Percentiles rank a stretch among this genome's conserved stretches.
These are phyloP conservation scores for Hemerocallis citrina DNA, from an alignment of 106 monocot species.

Conservation along the genomic window DNA sequence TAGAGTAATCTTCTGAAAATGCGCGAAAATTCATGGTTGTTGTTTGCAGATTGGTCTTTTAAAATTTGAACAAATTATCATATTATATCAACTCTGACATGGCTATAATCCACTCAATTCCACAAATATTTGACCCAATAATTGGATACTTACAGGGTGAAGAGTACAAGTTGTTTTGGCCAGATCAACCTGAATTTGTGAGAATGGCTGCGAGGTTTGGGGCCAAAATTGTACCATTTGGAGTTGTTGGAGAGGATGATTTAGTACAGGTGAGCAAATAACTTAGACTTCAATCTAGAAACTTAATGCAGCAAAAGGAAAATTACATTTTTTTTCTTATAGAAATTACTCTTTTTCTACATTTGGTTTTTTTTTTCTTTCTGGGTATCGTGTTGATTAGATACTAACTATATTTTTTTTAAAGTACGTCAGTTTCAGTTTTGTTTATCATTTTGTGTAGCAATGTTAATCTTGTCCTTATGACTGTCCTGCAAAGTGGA, in stretches of 20 bases:
- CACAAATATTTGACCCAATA: not conserved
- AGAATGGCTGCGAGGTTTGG: slow-evolving; percentile 94
- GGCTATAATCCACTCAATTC: not conserved
- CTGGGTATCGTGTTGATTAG: not conserved
- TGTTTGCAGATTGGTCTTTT: too few species aligned
- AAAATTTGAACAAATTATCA: too few species aligned
- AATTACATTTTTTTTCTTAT: not conserved
- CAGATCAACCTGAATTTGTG: slow-evolving; percentile 87
- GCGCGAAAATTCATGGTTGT: too few species aligned
- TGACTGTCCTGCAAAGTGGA: too few species aligned
- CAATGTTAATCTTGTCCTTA: too few species aligned
- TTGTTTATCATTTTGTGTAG: too few species aligned
- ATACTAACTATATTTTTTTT: too few species aligned
- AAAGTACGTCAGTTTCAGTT: too few species aligned
- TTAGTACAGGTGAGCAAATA: slow-evolving; percentile 45
- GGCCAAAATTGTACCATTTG: slow-evolving; percentile 88
- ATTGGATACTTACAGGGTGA: slow-evolving; percentile 55
- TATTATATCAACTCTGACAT: too few species aligned
- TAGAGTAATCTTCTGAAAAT: too few species aligned
- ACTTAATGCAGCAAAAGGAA: not conserved
- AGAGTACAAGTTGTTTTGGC: slow-evolving; percentile 94
- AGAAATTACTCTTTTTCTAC: not conserved
- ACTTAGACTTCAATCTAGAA: not conserved
- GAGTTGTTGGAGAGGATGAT: slow-evolving; percentile 95
- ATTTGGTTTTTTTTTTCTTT: not conserved